phyloP scores from a whole-genome alignment of 2,329 filamentous ascomycete genomes.

The Parascedosporium putredinis region DNA sequence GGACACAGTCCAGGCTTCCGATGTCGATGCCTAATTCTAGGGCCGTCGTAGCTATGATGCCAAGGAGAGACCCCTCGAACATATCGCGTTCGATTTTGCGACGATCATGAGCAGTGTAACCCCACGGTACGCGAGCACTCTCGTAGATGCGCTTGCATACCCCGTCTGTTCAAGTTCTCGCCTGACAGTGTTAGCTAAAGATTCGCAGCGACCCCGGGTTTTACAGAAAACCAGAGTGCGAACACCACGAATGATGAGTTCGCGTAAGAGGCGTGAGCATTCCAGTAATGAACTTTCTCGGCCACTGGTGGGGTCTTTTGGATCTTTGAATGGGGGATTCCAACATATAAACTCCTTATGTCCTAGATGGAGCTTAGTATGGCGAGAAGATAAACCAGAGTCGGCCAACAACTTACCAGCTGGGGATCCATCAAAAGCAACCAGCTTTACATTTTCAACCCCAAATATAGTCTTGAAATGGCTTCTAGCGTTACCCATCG shows the following conservation, averaged over 20 bases:
- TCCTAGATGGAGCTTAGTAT: constrained; percentile 29
- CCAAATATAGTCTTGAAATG: constrained; percentile 96
- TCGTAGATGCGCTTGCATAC: constrained; percentile 59
- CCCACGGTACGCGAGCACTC: constrained; percentile 92
- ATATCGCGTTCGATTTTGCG: constrained; percentile 86
- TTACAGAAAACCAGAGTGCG: constrained; percentile 89
- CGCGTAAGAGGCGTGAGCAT: constrained; percentile 82
- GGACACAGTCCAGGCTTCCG: constrained; percentile 82
- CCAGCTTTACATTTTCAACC: constrained; percentile 65
- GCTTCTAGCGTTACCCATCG: constrained; percentile 80
- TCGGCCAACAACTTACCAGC: constrained; percentile 32
- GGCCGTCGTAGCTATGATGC: constrained; percentile 87
- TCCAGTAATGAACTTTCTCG: constrained; percentile 74
- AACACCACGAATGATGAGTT: constrained; percentile 78
- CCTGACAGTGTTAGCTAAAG: constrained; percentile 69
- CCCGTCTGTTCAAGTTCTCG: constrained; percentile 65
- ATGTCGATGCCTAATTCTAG: constrained; percentile 94
- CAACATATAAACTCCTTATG: constrained; percentile 94
- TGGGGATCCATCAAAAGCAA: constrained; percentile 88
- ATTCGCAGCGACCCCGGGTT: constrained; percentile 80
- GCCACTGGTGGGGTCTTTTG: constrained; percentile 74
- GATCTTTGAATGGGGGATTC: constrained; percentile 94
- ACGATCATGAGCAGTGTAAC: constrained; percentile 86
- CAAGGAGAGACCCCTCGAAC: constrained; percentile 90
- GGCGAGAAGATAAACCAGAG: not conserved